These are phyloP conservation scores for Fonsecaea nubica DNA, from an alignment of 2,329 filamentous ascomycete genomes.

Conservation along the genomic window DNA sequence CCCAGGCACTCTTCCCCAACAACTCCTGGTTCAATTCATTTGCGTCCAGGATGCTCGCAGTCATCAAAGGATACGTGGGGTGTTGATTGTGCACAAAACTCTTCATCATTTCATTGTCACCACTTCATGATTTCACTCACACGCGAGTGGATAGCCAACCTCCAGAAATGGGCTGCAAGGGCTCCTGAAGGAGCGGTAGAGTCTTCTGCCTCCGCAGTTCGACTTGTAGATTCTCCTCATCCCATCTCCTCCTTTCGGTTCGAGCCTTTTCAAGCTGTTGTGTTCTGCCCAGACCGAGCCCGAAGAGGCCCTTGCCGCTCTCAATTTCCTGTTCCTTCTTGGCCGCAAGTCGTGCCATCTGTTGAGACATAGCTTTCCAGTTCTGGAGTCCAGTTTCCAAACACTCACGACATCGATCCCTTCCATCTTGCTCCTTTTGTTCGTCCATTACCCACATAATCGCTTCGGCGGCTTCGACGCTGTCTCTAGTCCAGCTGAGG, in stretches of 20 bases:
- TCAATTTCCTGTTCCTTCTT: constrained; percentile 51
- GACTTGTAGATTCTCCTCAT: constrained; percentile 39
- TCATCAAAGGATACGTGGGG: not conserved
- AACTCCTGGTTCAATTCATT: not conserved
- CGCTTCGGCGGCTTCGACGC: constrained; percentile 78
- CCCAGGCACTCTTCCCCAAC: not conserved
- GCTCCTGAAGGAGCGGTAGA: constrained; percentile 34
- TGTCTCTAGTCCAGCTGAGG: constrained; percentile 87
- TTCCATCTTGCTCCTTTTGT: constrained; percentile 49
- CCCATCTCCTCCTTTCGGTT: constrained; percentile 37
- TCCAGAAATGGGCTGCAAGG: constrained; percentile 27
- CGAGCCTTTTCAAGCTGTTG: constrained; percentile 32
- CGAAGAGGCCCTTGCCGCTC: constrained; percentile 47
- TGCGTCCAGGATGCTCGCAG: not conserved
- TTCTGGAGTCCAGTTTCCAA: constrained; percentile 77
- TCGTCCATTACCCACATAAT: constrained; percentile 60
- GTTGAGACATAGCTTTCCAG: constrained; percentile 80
- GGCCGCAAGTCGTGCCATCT: constrained; percentile 62
- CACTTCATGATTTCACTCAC: not conserved
- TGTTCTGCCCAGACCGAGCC: constrained; percentile 38
- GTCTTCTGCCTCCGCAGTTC: constrained; percentile 40
- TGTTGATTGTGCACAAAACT: constrained; percentile 2
- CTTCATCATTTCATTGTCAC: constrained; percentile 11
- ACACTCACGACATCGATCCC: constrained; percentile 75
- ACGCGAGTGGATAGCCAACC: constrained; percentile 22